Percentiles rank a stretch among this genome's conserved stretches.
Evolutionary conservation across 192 early-diverging fungal species (phyloP).

Genomic region (Phycomyces nitens): DNA sequence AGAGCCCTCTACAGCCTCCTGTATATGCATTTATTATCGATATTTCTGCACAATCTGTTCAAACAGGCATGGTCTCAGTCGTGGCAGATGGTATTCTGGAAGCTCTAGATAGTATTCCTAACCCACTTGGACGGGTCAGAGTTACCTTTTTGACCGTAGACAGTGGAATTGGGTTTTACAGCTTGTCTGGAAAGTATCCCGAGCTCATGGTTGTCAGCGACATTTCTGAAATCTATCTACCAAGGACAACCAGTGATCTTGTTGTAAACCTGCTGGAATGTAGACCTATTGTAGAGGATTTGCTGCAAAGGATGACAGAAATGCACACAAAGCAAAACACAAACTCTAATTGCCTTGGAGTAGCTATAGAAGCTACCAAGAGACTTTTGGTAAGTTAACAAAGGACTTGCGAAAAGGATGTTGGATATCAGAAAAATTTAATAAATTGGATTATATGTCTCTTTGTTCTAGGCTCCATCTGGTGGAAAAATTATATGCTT

Average conservation of each 20-base stretch:
- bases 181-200: slow-evolving; percentile 45
- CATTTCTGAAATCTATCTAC: slow-evolving; percentile 75
- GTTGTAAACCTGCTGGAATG: slow-evolving; percentile 73
- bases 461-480: slow-evolving; percentile 37
- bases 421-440: too few relatives aligned
- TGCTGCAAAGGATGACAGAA: slow-evolving; percentile 54
- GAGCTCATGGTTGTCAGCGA: slow-evolving; percentile 86
- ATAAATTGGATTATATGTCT: too few relatives aligned
- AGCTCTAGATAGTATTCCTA: slow-evolving; percentile 69
- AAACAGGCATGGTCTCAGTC: slow-evolving; percentile 46
- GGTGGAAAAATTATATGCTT: slow-evolving; percentile 81
- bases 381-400: slow-evolving; percentile 55
- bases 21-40: slow-evolving; percentile 81
- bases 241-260: slow-evolving; percentile 63
- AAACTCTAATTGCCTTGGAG: slow-evolving; percentile 59
- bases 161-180: slow-evolving; percentile 75
- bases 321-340: slow-evolving; percentile 64
- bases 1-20: slow-evolving; percentile 78
- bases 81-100: slow-evolving; percentile 60
- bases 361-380: slow-evolving; percentile 64
- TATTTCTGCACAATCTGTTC: slow-evolving; percentile 68
- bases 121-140: slow-evolving; percentile 68
- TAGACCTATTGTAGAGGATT: slow-evolving; percentile 51
- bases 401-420: not conserved
- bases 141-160: slow-evolving; percentile 80